Evolutionary conservation across 2,329 filamentous ascomycete species (phyloP), one percentile per base, ranked within the genome.

Genomic region (Aphanocladium album): DNA sequence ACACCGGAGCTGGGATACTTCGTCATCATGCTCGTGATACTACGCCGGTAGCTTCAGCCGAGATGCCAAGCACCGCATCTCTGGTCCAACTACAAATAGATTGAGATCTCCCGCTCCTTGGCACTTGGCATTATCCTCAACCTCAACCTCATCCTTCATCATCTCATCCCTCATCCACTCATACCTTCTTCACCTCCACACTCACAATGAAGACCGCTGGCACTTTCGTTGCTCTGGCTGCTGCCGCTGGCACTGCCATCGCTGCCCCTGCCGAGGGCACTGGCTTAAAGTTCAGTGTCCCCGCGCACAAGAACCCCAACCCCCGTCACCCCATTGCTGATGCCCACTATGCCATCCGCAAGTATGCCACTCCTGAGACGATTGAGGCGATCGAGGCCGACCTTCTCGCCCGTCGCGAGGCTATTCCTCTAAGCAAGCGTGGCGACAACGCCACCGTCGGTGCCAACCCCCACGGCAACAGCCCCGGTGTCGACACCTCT

Each of bases 181-280:
- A 19, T 25, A 7, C 35, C 23, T 35, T 33, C 17, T 33, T 33
- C 25, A 30, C 35, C 46, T 57, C n/a, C 37, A 23, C 19, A 5
- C 5, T n/a, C 45, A 51, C n/a, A 21, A 60, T 60, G 57, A 60
- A 60, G 41, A 54, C 57, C 30, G 25, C 57, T 17, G 27, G 50
- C 6, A 60, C 57, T 21, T 17, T 60, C 19, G 30, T 60, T 27
- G 57, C 57, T 27, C 49, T 60, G 57, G 57, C 57, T 19, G 57
- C 49, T 16, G 57, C 57, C 27, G 57, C 57, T 7, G 57, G 57
- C 49, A 53, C 23, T 16, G 37, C 49, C 49, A 8, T 21, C 16
- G 57, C 57, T 27, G 57, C 49, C 14, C 57, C 57, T 17, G 49
- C 49, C 8, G 41, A 54, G 41, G 21, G 16, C 49, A 37, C 37